Evolutionary conservation across 352 stramenopile genomes (phyloP), one percentile per base, ranked within the genome.

Genomic region (Pythium apleroticum): DNA sequence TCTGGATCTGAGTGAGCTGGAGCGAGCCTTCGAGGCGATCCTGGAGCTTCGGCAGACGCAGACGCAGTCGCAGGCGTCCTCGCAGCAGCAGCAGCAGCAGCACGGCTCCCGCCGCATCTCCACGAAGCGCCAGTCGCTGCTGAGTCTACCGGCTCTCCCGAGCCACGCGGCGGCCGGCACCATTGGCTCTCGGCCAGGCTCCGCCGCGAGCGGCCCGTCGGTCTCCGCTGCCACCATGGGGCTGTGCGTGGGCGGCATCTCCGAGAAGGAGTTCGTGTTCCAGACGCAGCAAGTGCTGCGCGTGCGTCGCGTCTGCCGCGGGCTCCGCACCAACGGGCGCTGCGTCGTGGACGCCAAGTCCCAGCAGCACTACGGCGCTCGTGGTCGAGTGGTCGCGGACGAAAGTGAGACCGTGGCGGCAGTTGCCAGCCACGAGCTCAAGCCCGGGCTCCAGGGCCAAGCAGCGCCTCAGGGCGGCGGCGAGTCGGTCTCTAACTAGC

Each of bases 251-350:
- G 73, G 73, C 4, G 81, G 81, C n/a, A 66, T 90, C 52, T 83
- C 66, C 30, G 81, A 88, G 57, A 79, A 80, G 43, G 78, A 88
- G 66, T 90, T 90, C 37, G 80, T 89, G 12, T 81, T 80, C 33
- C 69, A 82, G 52, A 65, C 72, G 15, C 63, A 85, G 31, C 76
- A 89, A 37, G 61, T 81, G 12, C 67, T 89, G 60, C 73, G 80
- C 24, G 53, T 64, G 28, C 72, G 74, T 4, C 76, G 78, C 41
- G 76, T 68, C n/a, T 66, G 66, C 45, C 72, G 72, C 19, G 80
- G 80, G 7, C 62, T 88, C 5, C 78, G 81, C 45, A 88, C 81
- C 4, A 78, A 87, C 50, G 77, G 78, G n/a, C 66, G 72, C n/a
- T 54, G 31, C 30, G 52, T 78, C 14, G 10, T 50, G 12, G 57